Conservation (phyloP, 768 basidiomycete genomes). For the Boletus huronensis region DNA sequence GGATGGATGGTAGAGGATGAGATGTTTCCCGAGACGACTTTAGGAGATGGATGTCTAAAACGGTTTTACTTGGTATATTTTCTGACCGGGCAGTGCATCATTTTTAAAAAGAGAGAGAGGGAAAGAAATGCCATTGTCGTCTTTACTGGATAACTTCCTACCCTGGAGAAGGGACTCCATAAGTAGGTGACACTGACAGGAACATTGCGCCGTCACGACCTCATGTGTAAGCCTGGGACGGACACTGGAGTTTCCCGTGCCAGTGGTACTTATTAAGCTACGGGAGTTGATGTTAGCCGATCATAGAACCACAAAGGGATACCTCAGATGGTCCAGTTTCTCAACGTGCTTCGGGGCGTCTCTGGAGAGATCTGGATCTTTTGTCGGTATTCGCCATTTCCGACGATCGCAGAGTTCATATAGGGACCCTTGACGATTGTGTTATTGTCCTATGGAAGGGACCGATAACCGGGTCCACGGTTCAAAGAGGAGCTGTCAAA, state of each 20-base stretch:
- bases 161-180: not conserved
- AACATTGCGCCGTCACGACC: not conserved
- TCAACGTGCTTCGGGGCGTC: not conserved
- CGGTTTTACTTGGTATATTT: not conserved
- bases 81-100: not conserved
- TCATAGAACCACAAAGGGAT: slow-evolving; percentile 1
- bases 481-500: not conserved
- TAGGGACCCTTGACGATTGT: not conserved
- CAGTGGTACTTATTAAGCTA: not conserved
- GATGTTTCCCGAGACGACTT: not conserved
- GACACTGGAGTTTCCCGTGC: not conserved
- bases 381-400: not conserved
- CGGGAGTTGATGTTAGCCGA: not conserved
- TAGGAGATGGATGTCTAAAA: not conserved
- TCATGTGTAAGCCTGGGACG: not conserved
- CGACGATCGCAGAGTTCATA: not conserved
- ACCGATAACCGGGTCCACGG: not conserved
- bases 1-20: not conserved
- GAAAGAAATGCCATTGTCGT: no score
- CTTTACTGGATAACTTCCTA: not conserved
- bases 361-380: not conserved
- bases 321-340: not conserved
- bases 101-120: not conserved
- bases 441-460: not conserved
- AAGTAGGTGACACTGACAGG: not conserved